phyloP scores from a whole-genome alignment of 768 basidiomycete species.

The Bullera alba region DNA sequence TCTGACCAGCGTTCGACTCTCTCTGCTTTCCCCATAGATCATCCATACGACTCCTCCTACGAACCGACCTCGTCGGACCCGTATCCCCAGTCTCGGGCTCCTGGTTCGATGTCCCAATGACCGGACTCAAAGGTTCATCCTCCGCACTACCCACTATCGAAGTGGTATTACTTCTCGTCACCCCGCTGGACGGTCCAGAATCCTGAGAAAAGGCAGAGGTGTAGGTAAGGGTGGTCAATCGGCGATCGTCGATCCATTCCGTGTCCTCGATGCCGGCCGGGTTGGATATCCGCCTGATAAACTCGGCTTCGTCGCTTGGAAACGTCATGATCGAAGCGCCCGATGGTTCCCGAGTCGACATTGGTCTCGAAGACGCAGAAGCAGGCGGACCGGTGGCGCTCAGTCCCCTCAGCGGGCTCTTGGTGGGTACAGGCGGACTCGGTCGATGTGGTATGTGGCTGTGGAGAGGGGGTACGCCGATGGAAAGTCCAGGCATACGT shows the following conservation, averaged over 20 bases:
- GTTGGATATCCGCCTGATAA: background rate
- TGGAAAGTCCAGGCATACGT: too few species aligned
- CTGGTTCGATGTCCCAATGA: too few species aligned
- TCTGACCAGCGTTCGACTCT: background rate
- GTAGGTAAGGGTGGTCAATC: background rate
- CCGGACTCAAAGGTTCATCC: too few species aligned
- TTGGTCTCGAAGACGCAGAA: background rate
- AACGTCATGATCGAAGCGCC: too few species aligned
- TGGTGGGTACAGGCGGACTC: slow-evolving; percentile 34
- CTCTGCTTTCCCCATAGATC: background rate
- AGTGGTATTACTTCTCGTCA: too few species aligned
- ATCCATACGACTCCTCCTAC: background rate
- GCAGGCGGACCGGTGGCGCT: background rate
- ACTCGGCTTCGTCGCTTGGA: background rate
- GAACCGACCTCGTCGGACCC: background rate
- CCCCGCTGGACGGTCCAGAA: background rate
- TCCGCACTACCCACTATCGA: too few species aligned
- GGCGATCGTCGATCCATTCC: background rate
- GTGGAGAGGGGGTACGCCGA: too few species aligned
- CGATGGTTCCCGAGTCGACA: background rate
- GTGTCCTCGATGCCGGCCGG: background rate
- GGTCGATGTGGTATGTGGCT: background rate
- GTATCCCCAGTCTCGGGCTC: too few species aligned
- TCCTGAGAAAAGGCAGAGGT: background rate
- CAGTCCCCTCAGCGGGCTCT: slow-evolving; percentile 23